These are phyloP conservation scores for Terana coerulea DNA, from an alignment of 768 basidiomycete genomes.

Conservation along the genomic window DNA sequence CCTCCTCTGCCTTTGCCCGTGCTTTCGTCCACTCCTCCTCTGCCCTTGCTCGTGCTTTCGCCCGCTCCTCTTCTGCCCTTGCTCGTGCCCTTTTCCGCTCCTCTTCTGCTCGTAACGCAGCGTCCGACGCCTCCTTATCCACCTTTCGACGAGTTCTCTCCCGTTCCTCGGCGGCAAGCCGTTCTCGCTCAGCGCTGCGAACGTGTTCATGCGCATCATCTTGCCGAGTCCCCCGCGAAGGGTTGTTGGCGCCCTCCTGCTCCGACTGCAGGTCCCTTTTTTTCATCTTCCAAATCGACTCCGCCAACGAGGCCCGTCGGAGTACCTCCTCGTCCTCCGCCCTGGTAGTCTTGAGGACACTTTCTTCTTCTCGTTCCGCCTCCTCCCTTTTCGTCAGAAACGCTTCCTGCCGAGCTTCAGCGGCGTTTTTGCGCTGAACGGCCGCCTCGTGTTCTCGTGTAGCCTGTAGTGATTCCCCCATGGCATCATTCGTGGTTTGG, in stretches of 20 bases:
- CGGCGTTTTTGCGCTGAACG: too few relatives aligned
- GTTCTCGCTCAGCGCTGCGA: not conserved
- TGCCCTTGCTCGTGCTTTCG: not conserved
- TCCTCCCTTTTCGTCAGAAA: not conserved
- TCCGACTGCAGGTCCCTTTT: not conserved
- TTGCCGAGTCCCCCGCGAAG: not conserved
- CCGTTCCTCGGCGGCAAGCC: too few relatives aligned
- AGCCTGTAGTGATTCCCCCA: too few relatives aligned
- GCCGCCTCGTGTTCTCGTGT: too few relatives aligned
- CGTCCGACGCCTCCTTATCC: not conserved
- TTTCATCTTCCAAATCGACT: slow-evolving; percentile 2
- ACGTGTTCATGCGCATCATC: not conserved
- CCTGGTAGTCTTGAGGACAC: not conserved
- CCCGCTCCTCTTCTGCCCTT: not conserved
- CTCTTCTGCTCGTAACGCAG: too few relatives aligned
- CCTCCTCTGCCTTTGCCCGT: not conserved
- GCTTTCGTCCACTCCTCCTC: not conserved
- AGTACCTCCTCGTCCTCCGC: not conserved
- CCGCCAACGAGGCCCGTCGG: not conserved
- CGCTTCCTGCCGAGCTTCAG: too few relatives aligned
- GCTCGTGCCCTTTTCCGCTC: too few relatives aligned
- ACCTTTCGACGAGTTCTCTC: too few relatives aligned
- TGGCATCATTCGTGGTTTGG: too few relatives aligned
- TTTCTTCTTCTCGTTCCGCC: not conserved
- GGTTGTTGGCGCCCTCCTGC: not conserved